Conservation (phyloP, 192 early-diverging fungal genomes). For the Kappamyces sp. region DNA sequence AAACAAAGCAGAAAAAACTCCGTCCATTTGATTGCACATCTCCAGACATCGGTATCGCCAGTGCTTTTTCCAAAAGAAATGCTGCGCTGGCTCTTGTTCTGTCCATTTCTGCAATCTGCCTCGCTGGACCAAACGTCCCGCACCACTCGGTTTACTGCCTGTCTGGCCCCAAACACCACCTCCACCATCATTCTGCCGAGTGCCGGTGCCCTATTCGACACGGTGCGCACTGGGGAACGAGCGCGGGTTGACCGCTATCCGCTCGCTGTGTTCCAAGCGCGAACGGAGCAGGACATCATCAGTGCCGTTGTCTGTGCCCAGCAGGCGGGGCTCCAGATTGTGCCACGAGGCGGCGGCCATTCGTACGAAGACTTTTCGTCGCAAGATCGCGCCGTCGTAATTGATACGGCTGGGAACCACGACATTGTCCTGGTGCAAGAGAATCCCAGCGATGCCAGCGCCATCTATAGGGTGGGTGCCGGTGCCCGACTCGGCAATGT, state of each 20-base stretch:
- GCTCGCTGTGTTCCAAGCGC: constrained; percentile 4
- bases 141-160: too few species aligned
- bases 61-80: too few species aligned
- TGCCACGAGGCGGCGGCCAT: constrained; percentile 45
- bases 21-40: too few species aligned
- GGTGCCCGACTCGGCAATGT: constrained; percentile 49
- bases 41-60: too few species aligned
- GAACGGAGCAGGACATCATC: constrained; percentile 1
- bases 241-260: constrained; percentile 10
- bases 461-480: constrained; percentile 33
- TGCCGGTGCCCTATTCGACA: too few species aligned
- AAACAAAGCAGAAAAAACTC: too few species aligned
- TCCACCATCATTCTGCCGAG: too few species aligned
- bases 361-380: constrained; percentile 50
- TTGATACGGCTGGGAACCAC: constrained; percentile 37
- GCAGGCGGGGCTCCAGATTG: constrained; percentile 6
- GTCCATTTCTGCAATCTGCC: too few species aligned
- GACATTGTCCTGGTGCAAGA: constrained; percentile 12
- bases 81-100: too few species aligned
- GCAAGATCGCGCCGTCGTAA: constrained; percentile 37
- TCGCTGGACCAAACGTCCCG: too few species aligned
- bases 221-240: background rate
- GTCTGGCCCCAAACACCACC: too few species aligned
- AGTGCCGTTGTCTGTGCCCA: constrained; percentile 8
- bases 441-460: constrained; percentile 21